Percentiles rank a stretch among this genome's conserved stretches.
phyloP scores from a whole-genome alignment of 768 basidiomycete species.

The Mycena leptocephala region DNA sequence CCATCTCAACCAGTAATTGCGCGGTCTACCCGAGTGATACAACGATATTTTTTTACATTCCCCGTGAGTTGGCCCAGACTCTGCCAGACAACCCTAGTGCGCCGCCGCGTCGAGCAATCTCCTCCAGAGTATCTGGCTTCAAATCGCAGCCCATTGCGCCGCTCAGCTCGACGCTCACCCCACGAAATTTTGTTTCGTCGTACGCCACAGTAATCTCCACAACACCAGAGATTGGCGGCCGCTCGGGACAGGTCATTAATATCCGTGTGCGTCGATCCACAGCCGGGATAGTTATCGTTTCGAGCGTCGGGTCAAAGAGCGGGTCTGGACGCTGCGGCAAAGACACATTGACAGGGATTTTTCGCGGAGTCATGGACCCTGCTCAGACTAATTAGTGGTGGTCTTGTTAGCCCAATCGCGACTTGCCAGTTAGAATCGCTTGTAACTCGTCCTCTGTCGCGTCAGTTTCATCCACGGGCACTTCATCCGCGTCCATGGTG shows the following conservation, averaged over 20 bases:
- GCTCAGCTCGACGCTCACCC: conserved; percentile 70
- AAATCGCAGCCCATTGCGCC: conserved; percentile 74
- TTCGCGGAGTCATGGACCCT: conserved; percentile 71
- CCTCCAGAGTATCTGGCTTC: conserved; percentile 73
- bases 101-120: conserved; percentile 82
- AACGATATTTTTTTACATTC: conserved; percentile 30
- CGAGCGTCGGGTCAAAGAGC: conserved; percentile 62
- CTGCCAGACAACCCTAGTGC: conserved; percentile 78
- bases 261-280: conserved; percentile 66
- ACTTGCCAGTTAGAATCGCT: conserved; percentile 75
- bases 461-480: conserved; percentile 49
- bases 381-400: neutral
- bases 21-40: conserved; percentile 13
- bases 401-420: neutral
- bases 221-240: conserved; percentile 74
- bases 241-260: conserved; percentile 78
- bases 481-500: conserved; percentile 44
- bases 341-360: conserved; percentile 83
- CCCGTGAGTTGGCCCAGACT: conserved; percentile 67
- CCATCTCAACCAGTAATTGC: conserved; percentile 24
- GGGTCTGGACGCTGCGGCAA: conserved; percentile 63
- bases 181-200: conserved; percentile 70
- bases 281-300: conserved; percentile 54
- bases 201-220: conserved; percentile 78
- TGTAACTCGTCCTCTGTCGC: conserved; percentile 72